Conservation (phyloP, 352 stramenopile genomes). For the Phytophthora pisi region DNA sequence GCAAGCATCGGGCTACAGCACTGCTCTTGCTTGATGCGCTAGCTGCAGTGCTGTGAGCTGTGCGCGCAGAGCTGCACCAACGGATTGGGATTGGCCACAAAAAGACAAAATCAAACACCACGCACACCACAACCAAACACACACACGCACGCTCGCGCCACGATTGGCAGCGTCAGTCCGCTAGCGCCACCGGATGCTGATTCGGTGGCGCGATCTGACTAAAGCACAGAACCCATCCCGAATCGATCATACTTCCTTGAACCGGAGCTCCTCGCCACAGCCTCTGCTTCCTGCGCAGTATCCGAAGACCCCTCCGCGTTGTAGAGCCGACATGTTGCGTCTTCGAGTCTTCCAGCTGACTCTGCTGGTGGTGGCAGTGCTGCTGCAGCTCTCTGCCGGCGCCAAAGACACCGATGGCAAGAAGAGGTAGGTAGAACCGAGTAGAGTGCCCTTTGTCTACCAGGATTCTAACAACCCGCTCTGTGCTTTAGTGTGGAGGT, state of each 20-base stretch:
- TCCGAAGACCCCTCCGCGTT: background rate
- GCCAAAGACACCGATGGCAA: slow-evolving; percentile 30
- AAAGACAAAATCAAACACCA: too few species aligned
- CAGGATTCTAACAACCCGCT: background rate
- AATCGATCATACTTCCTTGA: slow-evolving; percentile 14
- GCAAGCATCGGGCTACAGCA: background rate
- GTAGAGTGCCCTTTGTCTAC: background rate
- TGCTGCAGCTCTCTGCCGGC: slow-evolving; percentile 39
- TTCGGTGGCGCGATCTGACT: slow-evolving; percentile 5
- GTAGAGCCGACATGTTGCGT: slow-evolving; percentile 8
- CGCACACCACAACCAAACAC: too few species aligned
- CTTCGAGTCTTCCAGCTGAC: slow-evolving; percentile 29
- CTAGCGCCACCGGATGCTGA: background rate
- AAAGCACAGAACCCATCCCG: slow-evolving; percentile 1
- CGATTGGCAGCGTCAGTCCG: slow-evolving; percentile 2
- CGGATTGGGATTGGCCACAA: too few species aligned
- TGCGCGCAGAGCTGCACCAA: slow-evolving; percentile 15
- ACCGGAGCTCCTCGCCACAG: slow-evolving; percentile 5
- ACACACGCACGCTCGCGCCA: too few species aligned
- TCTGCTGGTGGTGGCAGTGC: slow-evolving; percentile 36
- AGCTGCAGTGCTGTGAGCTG: background rate
- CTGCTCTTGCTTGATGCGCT: background rate
- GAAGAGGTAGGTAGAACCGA: slow-evolving; percentile 46
- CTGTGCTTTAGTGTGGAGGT: slow-evolving; percentile 55
- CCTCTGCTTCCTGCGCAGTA: slow-evolving; percentile 1